Percentiles rank a stretch among this genome's conserved stretches.
These are phyloP conservation scores for Monascus purpureus DNA, from an alignment of 495 filamentous ascomycete genomes.

Conservation along the genomic window DNA sequence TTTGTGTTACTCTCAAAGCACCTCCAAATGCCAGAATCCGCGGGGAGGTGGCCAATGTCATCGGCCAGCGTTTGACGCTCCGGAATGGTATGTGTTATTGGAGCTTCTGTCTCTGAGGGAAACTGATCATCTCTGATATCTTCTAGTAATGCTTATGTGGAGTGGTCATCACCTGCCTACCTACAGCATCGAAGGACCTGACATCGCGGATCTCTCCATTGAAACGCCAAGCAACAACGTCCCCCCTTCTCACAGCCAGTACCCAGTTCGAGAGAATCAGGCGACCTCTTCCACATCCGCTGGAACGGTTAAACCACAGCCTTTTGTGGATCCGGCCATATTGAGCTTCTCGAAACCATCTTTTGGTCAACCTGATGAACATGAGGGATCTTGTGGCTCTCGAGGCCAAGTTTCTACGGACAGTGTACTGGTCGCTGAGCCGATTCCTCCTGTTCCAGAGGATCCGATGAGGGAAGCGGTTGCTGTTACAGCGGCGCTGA, in stretches of 20 bases:
- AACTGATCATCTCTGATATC: background rate
- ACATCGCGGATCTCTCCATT: constrained; percentile 42
- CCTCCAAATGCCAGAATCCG: constrained; percentile 52
- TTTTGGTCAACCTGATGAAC: constrained; percentile 4
- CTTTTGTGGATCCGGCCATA: constrained; percentile 44
- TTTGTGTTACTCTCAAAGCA: constrained; percentile 56
- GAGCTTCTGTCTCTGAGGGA: background rate
- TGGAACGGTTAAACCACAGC: constrained; percentile 10
- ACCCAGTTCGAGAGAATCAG: constrained; percentile 6
- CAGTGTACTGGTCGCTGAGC: background rate
- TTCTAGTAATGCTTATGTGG: constrained; percentile 34
- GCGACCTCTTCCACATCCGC: constrained; percentile 1
- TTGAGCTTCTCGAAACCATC: constrained; percentile 29
- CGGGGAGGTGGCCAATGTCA: constrained; percentile 61
- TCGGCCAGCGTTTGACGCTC: constrained; percentile 60
- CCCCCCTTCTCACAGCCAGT: constrained; percentile 12
- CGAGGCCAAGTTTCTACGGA: constrained; percentile 1
- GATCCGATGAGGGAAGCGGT: no score
- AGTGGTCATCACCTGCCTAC: constrained; percentile 31
- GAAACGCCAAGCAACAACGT: constrained; percentile 26
- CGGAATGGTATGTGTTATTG: constrained; percentile 49
- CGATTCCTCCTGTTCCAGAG: constrained; percentile 5
- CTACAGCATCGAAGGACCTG: constrained; percentile 39
- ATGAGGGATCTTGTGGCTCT: constrained; percentile 1
- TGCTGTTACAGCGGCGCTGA: constrained; percentile 18